Percentiles rank a stretch among this genome's conserved stretches.
Evolutionary conservation across 2,329 filamentous ascomycete species (phyloP).

Genomic region (Colletotrichum paranaense): DNA sequence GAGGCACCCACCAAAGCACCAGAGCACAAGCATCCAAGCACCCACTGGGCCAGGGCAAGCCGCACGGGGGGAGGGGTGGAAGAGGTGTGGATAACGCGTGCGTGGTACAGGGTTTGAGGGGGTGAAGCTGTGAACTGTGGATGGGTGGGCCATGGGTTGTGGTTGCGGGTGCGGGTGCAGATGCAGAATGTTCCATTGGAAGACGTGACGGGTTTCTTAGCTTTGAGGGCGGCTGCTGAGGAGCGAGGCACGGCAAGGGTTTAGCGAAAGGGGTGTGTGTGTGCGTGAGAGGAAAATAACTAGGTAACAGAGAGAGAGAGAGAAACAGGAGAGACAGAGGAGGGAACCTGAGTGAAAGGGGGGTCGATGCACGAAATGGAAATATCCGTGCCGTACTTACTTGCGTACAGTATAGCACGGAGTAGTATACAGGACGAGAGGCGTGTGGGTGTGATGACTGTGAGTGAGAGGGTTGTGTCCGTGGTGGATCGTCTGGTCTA

Average conservation of each 20-base stretch:
- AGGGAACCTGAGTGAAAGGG: background rate
- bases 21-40: background rate
- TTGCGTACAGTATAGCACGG: too few species aligned
- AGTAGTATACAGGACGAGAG: background rate
- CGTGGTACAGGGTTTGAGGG: background rate
- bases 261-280: constrained; percentile 6
- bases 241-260: background rate
- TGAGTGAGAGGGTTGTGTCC: constrained; percentile 30
- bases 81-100: background rate
- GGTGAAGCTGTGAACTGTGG: background rate
- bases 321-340: background rate
- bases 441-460: background rate
- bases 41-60: background rate
- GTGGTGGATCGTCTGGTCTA: constrained; percentile 34
- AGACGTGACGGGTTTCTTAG: background rate
- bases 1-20: background rate
- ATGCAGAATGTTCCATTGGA: background rate
- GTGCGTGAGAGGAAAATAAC: background rate
- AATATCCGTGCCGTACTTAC: too few species aligned
- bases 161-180: background rate
- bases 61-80: background rate
- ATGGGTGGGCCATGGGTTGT: background rate
- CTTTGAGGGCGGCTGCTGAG: constrained; percentile 10
- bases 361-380: constrained; percentile 3
- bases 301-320: background rate